Conservation (phyloP, 495 filamentous ascomycete species). For the Aspergillus egyptiacus region DNA sequence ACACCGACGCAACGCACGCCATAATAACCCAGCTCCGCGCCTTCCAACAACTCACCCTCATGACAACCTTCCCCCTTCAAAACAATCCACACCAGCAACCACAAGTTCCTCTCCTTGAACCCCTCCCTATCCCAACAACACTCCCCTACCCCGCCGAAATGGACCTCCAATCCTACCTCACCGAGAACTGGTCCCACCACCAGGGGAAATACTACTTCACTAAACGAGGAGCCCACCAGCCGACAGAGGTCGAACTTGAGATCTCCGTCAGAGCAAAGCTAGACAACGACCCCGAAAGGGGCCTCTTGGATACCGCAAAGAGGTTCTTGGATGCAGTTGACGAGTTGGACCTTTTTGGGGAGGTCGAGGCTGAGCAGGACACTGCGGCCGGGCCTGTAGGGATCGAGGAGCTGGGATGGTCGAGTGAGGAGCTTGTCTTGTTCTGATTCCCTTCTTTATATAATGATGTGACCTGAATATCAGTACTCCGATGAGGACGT, state of each 20-base stretch:
- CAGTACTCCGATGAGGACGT: too few relatives aligned
- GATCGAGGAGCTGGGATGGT: too few relatives aligned
- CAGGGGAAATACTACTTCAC: constrained; percentile 39
- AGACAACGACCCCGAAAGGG: constrained; percentile 17
- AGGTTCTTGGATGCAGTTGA: constrained; percentile 17
- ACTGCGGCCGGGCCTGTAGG: too few relatives aligned
- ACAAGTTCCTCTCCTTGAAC: background rate
- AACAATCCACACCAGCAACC: background rate
- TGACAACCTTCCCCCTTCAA: constrained; percentile 10
- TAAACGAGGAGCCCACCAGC: constrained; percentile 29
- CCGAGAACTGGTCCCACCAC: constrained; percentile 34
- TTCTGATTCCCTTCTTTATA: too few relatives aligned
- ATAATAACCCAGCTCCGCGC: constrained; percentile 11
- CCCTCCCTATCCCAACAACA: background rate
- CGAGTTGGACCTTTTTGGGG: constrained; percentile 20
- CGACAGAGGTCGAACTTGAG: constrained; percentile 30
- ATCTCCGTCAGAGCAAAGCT: constrained; percentile 18
- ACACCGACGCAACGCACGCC: constrained; percentile 4
- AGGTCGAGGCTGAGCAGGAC: too few relatives aligned
- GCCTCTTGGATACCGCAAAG: constrained; percentile 19
- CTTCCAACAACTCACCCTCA: background rate
- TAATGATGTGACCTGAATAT: too few relatives aligned
- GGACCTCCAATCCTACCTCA: constrained; percentile 37
- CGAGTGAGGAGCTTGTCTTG: background rate
- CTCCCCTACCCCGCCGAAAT: background rate